phyloP scores from a whole-genome alignment of 2,329 filamentous ascomycete genomes.

The Fusarium newnesense region DNA sequence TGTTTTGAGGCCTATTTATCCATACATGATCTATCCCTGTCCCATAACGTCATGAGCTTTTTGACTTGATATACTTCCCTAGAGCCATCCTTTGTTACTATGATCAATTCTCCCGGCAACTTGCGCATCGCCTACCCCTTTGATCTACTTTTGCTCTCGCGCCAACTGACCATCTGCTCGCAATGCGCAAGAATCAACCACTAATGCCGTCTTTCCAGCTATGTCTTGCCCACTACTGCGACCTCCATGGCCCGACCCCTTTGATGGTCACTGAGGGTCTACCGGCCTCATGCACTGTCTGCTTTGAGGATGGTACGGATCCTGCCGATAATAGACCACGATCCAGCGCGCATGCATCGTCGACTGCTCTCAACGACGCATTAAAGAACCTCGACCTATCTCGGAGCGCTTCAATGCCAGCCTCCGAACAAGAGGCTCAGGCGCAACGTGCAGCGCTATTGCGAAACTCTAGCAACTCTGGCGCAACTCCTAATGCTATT shows the following conservation, averaged over 20 bases:
- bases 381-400: constrained; percentile 60
- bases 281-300: constrained; percentile 68
- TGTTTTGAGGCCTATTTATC: constrained; percentile 20
- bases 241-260: constrained; percentile 75
- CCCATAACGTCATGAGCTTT: constrained; percentile 38
- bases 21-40: constrained; percentile 36
- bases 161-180: constrained; percentile 16
- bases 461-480: constrained; percentile 52
- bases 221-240: constrained; percentile 77
- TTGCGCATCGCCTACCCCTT: constrained; percentile 2
- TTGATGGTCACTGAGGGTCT: constrained; percentile 76
- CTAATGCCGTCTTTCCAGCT: constrained; percentile 63
- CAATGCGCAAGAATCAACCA: constrained; percentile 45
- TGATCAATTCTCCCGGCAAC: constrained; percentile 18
- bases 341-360: constrained; percentile 52
- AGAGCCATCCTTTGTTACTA: constrained; percentile 27
- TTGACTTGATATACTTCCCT: constrained; percentile 33
- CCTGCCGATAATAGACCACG: constrained; percentile 50
- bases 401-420: constrained; percentile 56
- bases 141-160: constrained; percentile 2
- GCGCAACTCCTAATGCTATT: constrained; percentile 54
- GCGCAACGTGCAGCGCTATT: constrained; percentile 55
- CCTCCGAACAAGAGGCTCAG: constrained; percentile 58
- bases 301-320: constrained; percentile 58
- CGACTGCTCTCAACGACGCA: constrained; percentile 57